A percentile compares a stretch with the other conserved stretches of the same genome.
These are phyloP conservation scores for Dryadomyces quercivorus DNA, from an alignment of 2,329 filamentous ascomycete genomes.

Conservation along the genomic window DNA sequence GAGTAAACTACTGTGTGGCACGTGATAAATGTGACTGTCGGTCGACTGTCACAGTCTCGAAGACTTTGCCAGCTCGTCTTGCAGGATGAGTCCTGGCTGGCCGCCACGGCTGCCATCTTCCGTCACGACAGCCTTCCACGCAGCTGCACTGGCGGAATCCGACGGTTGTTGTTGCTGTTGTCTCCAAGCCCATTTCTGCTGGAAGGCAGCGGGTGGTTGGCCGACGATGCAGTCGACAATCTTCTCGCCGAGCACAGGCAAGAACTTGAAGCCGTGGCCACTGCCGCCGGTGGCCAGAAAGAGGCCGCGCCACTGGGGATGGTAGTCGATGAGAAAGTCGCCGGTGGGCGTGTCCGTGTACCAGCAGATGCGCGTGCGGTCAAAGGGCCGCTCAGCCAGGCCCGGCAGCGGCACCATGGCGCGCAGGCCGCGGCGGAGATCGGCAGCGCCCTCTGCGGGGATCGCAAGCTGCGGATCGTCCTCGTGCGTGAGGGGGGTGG, in stretches of 20 bases:
- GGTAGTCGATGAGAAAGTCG: slow-evolving; percentile 60
- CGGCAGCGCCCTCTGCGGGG: slow-evolving; percentile 46
- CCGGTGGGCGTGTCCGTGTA: slow-evolving; percentile 62
- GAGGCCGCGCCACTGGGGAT: slow-evolving; percentile 45
- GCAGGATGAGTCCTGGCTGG: slow-evolving; percentile 30
- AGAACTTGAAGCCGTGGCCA: slow-evolving; percentile 57
- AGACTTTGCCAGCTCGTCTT: slow-evolving; percentile 26
- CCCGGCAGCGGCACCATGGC: slow-evolving; percentile 46
- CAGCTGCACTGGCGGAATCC: slow-evolving; percentile 13
- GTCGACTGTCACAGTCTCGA: background rate
- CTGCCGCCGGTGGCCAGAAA: slow-evolving; percentile 53
- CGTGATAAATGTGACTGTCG: background rate
- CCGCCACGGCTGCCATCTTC: slow-evolving; percentile 43
- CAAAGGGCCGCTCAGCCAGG: slow-evolving; percentile 48
- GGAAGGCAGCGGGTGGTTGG: slow-evolving; percentile 35
- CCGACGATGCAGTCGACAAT: slow-evolving; percentile 43
- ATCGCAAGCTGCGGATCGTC: slow-evolving; percentile 36
- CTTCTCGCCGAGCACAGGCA: slow-evolving; percentile 52
- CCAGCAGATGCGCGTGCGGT: slow-evolving; percentile 56
- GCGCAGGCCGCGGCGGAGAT: slow-evolving; percentile 47
- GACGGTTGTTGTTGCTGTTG: slow-evolving; percentile 17
- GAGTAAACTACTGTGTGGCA: background rate
- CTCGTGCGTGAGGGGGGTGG: slow-evolving; percentile 33
- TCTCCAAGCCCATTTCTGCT: slow-evolving; percentile 52
- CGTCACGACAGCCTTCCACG: slow-evolving; percentile 29